These are phyloP conservation scores for Priceomyces haplophilus DNA, from an alignment of 805 yeast genomes.

Conservation along the genomic window DNA sequence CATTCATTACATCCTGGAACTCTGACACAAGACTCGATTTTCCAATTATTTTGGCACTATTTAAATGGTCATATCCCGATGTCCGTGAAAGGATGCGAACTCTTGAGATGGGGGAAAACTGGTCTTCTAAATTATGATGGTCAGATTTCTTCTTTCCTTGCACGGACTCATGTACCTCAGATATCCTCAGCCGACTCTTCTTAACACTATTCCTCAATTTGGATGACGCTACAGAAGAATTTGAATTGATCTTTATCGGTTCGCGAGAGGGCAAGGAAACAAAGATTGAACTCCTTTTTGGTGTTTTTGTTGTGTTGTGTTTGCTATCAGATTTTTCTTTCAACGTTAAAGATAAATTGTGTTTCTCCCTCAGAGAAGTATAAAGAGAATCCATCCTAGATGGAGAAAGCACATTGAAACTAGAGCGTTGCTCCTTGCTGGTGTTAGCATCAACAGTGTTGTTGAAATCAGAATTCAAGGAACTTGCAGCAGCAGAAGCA, in stretches of 20 bases:
- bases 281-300: constrained; percentile 32
- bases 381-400: not conserved
- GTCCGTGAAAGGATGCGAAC: not conserved
- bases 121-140: not conserved
- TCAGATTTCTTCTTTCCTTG: not conserved
- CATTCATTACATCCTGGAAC: not conserved
- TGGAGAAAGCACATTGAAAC: not conserved
- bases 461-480: not conserved
- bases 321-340: not conserved
- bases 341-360: not conserved
- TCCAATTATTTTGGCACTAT: not conserved
- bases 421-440: not conserved
- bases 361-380: not conserved
- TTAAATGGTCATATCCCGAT: not conserved
- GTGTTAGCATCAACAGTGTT: constrained; percentile 2
- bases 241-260: constrained; percentile 29
- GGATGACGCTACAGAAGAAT: constrained; percentile 1
- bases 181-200: not conserved
- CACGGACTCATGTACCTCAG: not conserved
- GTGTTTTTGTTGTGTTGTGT: constrained; percentile 17
- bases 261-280: constrained; percentile 38
- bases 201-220: not conserved
- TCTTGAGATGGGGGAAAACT: not conserved
- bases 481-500: not conserved
- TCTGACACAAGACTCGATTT: not conserved